Percentiles rank a stretch among this genome's conserved stretches.
Conservation (phyloP, 768 basidiomycete species). For the Cystobasidium tubakii region DNA sequence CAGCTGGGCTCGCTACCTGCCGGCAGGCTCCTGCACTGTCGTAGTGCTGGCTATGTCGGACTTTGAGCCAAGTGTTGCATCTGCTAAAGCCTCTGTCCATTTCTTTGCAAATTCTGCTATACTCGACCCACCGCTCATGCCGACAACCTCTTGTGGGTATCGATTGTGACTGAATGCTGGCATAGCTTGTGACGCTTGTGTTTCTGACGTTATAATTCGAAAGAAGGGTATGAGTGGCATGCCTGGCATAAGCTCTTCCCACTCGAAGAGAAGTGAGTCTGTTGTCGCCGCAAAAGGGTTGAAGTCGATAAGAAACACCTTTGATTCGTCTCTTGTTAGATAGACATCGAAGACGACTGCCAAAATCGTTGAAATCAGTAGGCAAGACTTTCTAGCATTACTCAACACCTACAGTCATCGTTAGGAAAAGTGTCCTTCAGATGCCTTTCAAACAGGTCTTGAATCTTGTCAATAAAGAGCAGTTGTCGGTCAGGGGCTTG, state of each 20-base stretch:
- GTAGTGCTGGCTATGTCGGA: neutral
- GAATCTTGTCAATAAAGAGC: slow-evolving; percentile 68
- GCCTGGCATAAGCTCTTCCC: slow-evolving; percentile 64
- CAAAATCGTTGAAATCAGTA: neutral
- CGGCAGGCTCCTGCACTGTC: slow-evolving; percentile 1
- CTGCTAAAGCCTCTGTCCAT: slow-evolving; percentile 49
- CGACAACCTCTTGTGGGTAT: slow-evolving; percentile 82
- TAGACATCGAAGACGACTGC: slow-evolving; percentile 80
- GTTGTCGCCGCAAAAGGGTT: slow-evolving; percentile 80
- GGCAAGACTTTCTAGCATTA: neutral
- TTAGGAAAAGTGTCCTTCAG: neutral
- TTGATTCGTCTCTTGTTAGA: slow-evolving; percentile 69
- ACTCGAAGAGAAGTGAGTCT: slow-evolving; percentile 80
- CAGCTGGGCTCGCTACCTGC: neutral
- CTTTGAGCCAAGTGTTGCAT: slow-evolving; percentile 39
- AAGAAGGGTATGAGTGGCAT: slow-evolving; percentile 35
- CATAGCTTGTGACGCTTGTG: slow-evolving; percentile 57
- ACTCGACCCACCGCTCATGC: slow-evolving; percentile 65
- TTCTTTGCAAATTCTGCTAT: slow-evolving; percentile 66
- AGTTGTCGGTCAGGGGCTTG: slow-evolving; percentile 56
- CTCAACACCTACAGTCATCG: neutral
- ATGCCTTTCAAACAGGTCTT: slow-evolving; percentile 57
- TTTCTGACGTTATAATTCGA: slow-evolving; percentile 18
- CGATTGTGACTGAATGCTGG: slow-evolving; percentile 80
- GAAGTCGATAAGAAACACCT: slow-evolving; percentile 81